Base-by-base conservation (phyloP, 139 green algal species). In the Chlorella sorokiniana region DNA sequence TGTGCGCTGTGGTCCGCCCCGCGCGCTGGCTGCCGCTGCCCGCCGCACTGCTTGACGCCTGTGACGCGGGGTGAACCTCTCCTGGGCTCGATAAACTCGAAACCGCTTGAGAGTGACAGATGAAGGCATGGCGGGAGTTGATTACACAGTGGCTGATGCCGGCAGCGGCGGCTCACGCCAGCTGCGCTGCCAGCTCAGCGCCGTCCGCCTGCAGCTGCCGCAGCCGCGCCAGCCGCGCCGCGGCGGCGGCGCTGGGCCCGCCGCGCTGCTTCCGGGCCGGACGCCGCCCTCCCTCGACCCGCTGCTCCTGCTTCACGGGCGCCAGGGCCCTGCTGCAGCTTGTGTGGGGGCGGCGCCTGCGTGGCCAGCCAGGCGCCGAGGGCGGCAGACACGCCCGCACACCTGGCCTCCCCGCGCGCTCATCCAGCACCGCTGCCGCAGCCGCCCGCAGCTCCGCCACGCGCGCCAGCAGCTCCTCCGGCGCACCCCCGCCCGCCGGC, bases 221-320 rank as follows among this genome's bases (percentile, higher is more conserved):
- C 54, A 79, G 73, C 73, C 56, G 59, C 54, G 54, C 73, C 23
- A 79, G 54, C 25, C 73, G 59, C 37, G 35, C 8, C 25, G 35
- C 52, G 5, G 37, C 72, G 2, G 72, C 72, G 7, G 51, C 48
- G 35, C 52, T 67, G 35, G 52, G 72, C 16, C 72, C 72, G 7
- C 23, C 8, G 6, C 22, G 56, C 37, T 52, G 72, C 35, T 48
- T 38, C 11, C 23, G 52, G 35, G 35, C n/a, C 33, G 23, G 10
- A 45, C 37, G 45, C 48, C 31, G 71, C 7, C 51, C 4, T 29
- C 16, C 8, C 20, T 44, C 14, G 29, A 14, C 31, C 1, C 44
- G 4, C 22, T 27, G 29, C 25, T 42, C 18, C 69, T 9, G 51
- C 23, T 1, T 25, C 22, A 23, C 23, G 14, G 25, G 35, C 25